These are phyloP conservation scores for Leishmania turanica DNA, from an alignment of 208 protist species.

Conservation along the genomic window DNA sequence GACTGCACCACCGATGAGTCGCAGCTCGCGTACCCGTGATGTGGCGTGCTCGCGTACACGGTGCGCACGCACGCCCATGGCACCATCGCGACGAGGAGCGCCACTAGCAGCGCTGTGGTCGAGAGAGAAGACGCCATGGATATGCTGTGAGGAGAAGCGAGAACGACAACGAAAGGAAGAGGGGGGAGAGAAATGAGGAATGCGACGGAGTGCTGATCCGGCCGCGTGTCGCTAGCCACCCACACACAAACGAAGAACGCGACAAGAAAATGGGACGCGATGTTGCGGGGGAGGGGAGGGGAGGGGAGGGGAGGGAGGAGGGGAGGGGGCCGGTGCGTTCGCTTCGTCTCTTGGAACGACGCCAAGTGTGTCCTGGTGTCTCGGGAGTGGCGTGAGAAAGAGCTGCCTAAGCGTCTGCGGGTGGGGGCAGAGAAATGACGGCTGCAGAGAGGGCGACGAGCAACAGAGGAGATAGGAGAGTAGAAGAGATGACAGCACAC, in stretches of 20 bases:
- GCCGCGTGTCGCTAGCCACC: too few relatives aligned
- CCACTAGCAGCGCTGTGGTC: neutral
- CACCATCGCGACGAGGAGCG: neutral
- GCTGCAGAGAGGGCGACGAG: neutral
- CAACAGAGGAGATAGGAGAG: neutral
- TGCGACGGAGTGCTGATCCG: neutral
- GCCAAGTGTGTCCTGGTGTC: neutral
- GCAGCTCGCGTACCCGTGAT: constrained; percentile 7
- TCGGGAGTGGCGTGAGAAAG: neutral
- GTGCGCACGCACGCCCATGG: neutral
- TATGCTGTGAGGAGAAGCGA: neutral
- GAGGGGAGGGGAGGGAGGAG: too few relatives aligned
- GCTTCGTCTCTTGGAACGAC: neutral
- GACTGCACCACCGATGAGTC: constrained; percentile 48
- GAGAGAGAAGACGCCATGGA: neutral
- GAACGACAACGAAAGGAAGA: neutral
- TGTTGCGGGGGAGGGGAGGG: neutral
- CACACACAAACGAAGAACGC: neutral
- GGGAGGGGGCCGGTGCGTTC: too few relatives aligned
- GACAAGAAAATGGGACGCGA: neutral
- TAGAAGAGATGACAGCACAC: neutral
- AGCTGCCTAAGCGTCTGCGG: neutral
- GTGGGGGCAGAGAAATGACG: neutral
- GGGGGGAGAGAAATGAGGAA: neutral
- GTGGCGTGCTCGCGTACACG: neutral